Percentiles rank a stretch among this genome's conserved stretches.
Conservation (phyloP, 257 asterid species). For the Penstemon barbatus region DNA sequence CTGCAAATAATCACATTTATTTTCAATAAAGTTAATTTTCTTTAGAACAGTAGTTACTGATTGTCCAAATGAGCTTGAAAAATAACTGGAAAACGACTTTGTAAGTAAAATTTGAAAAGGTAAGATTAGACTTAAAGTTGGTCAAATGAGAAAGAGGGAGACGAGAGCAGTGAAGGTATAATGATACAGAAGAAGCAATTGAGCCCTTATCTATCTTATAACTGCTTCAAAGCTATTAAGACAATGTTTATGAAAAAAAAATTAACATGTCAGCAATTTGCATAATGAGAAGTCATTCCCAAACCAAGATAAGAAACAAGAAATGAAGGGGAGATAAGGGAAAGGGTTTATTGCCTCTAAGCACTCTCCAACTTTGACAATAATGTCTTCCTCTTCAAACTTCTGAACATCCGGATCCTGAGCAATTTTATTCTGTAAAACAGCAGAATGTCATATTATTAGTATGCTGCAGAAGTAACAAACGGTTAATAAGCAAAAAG, state of each 20-base stretch:
- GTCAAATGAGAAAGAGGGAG: not conserved
- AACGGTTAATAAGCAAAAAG: constrained; percentile 1
- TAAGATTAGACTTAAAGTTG: not conserved
- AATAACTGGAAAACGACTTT: constrained; percentile 17
- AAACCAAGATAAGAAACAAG: constrained; percentile 18
- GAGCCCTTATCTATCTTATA: too few species aligned
- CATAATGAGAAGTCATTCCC: constrained; percentile 17
- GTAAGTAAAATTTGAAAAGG: constrained; percentile 12
- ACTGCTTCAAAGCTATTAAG: constrained; percentile 1
- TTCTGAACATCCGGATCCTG: constrained; percentile 56
- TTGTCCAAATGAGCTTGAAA: constrained; percentile 10
- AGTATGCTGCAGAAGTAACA: constrained; percentile 17
- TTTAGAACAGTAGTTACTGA: constrained; percentile 1
- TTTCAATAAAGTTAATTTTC: constrained; percentile 10
- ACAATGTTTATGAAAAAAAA: not conserved
- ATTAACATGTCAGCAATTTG: constrained; percentile 8
- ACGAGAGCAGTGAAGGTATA: not conserved
- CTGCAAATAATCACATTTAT: constrained; percentile 44
- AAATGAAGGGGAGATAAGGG: constrained; percentile 28
- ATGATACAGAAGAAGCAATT: too few species aligned
- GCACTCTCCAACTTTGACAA: constrained; percentile 92
- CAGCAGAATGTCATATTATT: constrained; percentile 29
- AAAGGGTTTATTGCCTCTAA: constrained; percentile 66
- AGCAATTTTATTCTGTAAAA: constrained; percentile 69
- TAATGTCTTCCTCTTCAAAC: constrained; percentile 75